A percentile compares a stretch with the other conserved stretches of the same genome.
Evolutionary conservation across 192 early-diverging fungal species (phyloP).

Genomic region (Rhizoclosmatium globosum): DNA sequence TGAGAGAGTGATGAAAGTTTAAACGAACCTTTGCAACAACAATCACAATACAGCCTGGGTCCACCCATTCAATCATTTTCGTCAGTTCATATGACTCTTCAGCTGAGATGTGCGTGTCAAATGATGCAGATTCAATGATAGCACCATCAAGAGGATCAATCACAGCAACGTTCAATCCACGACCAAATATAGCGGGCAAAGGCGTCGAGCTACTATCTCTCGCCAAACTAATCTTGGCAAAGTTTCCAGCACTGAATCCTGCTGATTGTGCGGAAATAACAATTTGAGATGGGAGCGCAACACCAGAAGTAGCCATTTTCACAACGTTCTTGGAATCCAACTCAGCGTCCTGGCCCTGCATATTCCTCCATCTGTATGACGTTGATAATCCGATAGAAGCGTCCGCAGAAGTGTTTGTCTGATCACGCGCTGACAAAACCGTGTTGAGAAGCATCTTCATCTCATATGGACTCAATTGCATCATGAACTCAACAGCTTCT

Average conservation of each 20-base stretch:
- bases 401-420: constrained; percentile 30
- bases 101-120: constrained; percentile 75
- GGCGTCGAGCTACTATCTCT: constrained; percentile 52
- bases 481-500: constrained; percentile 79
- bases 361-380: constrained; percentile 37
- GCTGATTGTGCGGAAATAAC: constrained; percentile 73
- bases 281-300: constrained; percentile 52
- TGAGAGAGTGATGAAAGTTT: neutral
- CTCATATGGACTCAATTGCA: constrained; percentile 84
- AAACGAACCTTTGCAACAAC: constrained; percentile 55
- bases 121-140: constrained; percentile 72
- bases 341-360: constrained; percentile 27
- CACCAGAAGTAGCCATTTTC: constrained; percentile 48
- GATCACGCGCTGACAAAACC: constrained; percentile 65
- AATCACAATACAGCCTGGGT: constrained; percentile 73
- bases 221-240: constrained; percentile 69
- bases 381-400: constrained; percentile 37
- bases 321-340: constrained; percentile 28
- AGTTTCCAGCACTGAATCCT: constrained; percentile 79
- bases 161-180: constrained; percentile 81
- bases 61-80: constrained; percentile 69
- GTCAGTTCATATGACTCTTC: constrained; percentile 73
- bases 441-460: constrained; percentile 78
- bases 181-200: constrained; percentile 58
- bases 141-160: constrained; percentile 75